Percentiles rank a stretch among this genome's conserved stretches.
Evolutionary conservation across 257 asterid genomes (phyloP).

Genomic region (Asclepias syriaca): DNA sequence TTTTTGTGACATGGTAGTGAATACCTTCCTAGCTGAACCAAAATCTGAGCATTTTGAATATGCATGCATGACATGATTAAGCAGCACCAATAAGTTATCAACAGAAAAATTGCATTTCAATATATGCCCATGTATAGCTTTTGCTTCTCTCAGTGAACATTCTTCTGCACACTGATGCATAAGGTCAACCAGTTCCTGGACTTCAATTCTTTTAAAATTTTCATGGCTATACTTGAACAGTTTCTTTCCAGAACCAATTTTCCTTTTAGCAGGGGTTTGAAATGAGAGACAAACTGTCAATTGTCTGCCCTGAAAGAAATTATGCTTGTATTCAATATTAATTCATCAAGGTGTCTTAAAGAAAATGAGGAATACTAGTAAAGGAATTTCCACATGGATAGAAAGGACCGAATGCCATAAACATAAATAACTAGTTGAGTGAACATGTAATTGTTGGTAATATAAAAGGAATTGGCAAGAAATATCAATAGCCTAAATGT

Average conservation of each 20-base stretch:
- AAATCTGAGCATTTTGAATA: conserved; percentile 49
- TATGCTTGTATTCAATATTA: background rate
- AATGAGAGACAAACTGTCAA: conserved; percentile 14
- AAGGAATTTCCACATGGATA: background rate
- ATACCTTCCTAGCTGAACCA: conserved; percentile 31
- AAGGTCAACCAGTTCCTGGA: conserved; percentile 37
- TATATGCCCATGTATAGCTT: conserved; percentile 37
- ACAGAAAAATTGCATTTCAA: conserved; percentile 26
- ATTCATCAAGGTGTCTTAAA: background rate
- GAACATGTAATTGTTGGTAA: background rate
- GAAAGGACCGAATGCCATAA: background rate
- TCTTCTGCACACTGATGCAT: conserved; percentile 38
- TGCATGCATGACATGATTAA: conserved; percentile 47
- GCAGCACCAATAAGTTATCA: conserved; percentile 35
- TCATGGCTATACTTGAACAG: conserved; percentile 17
- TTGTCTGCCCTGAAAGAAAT: conserved; percentile 16
- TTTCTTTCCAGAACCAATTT: conserved; percentile 11
- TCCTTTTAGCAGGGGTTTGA: conserved; percentile 17
- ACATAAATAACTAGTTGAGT: background rate
- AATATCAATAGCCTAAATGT: conserved; percentile 5
- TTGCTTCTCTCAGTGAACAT: conserved; percentile 28
- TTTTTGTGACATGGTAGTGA: conserved; percentile 29
- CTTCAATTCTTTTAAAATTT: conserved; percentile 22
- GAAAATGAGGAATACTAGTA: background rate
- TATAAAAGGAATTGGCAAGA: background rate